These are phyloP conservation scores for Lyophyllum atratum DNA, from an alignment of 768 basidiomycete genomes.

Conservation along the genomic window DNA sequence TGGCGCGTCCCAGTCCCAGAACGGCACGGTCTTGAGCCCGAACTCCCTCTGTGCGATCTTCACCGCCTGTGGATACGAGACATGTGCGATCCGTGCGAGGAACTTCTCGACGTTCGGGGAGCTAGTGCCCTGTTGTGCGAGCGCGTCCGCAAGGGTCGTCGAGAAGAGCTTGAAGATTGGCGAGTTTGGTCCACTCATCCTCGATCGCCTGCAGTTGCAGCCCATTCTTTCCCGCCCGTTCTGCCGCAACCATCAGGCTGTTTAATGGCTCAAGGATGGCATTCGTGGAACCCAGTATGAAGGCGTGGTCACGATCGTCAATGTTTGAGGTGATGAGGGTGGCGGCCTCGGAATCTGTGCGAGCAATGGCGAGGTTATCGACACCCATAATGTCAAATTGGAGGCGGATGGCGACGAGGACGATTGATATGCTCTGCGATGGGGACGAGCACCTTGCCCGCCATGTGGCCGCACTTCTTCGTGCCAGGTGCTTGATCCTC, in stretches of 20 bases:
- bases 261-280: slow-evolving; percentile 68
- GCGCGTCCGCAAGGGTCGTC: slow-evolving; percentile 66
- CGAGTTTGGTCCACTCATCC: slow-evolving; percentile 81
- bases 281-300: slow-evolving; percentile 93
- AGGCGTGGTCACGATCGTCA: slow-evolving; percentile 95
- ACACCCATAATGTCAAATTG: slow-evolving; percentile 99
- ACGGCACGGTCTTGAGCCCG: slow-evolving; percentile 70
- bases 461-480: slow-evolving; percentile 96
- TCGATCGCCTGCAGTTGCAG: slow-evolving; percentile 84
- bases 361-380: slow-evolving; percentile 88
- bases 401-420: slow-evolving; percentile 91
- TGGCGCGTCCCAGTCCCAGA: slow-evolving; percentile 97
- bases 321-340: slow-evolving; percentile 97
- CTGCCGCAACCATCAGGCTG: slow-evolving; percentile 81
- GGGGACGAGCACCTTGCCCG: slow-evolving; percentile 94
- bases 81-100: slow-evolving; percentile 59
- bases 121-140: slow-evolving; percentile 57
- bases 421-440: slow-evolving; percentile 98
- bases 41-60: slow-evolving; percentile 79
- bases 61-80: slow-evolving; percentile 70
- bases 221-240: slow-evolving; percentile 77
- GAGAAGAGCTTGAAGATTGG: slow-evolving; percentile 82
- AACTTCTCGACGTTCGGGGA: slow-evolving; percentile 60
- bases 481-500: slow-evolving; percentile 98
- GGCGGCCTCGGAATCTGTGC: slow-evolving; percentile 97